Conservation (phyloP, 2,329 filamentous ascomycete species). For the Colletotrichum camelliae region DNA sequence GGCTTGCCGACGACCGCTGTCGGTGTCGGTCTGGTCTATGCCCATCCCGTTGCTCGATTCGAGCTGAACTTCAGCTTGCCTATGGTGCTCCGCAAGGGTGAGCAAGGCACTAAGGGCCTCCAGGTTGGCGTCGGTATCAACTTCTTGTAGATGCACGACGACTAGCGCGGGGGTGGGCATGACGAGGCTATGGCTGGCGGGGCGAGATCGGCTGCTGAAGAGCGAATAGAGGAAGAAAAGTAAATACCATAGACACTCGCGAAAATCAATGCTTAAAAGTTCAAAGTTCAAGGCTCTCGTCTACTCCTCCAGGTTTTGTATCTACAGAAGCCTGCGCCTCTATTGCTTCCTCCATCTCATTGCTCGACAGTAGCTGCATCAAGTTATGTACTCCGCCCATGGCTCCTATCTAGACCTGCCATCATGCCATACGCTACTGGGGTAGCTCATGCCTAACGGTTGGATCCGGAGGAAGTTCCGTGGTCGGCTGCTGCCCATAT, state of each 20-base stretch:
- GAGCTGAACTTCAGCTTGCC: slow-evolving; percentile 96
- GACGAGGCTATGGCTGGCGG: not conserved
- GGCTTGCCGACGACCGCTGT: slow-evolving; percentile 86
- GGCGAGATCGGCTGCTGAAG: not conserved
- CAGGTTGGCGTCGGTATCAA: slow-evolving; percentile 97
- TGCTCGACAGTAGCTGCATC: not conserved
- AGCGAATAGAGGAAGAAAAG: not conserved
- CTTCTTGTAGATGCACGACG: slow-evolving; percentile 71
- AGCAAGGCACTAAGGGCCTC: slow-evolving; percentile 88
- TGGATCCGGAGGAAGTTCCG: not conserved
- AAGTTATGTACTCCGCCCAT: not conserved
- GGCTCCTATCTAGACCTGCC: not conserved
- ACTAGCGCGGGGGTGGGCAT: not conserved
- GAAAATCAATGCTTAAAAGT: not conserved
- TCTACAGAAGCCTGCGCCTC: not conserved
- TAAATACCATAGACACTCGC: not conserved
- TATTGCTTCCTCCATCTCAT: not conserved
- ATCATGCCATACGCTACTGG: not conserved
- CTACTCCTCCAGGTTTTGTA: not conserved
- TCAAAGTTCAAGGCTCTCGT: not conserved
- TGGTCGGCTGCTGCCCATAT: not conserved
- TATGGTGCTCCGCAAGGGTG: slow-evolving; percentile 79
- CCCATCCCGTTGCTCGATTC: slow-evolving; percentile 90
- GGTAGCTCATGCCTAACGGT: not conserved
- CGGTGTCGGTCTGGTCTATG: slow-evolving; percentile 91